phyloP scores from a whole-genome alignment of 345 rosid species.

The Salix udensis region DNA sequence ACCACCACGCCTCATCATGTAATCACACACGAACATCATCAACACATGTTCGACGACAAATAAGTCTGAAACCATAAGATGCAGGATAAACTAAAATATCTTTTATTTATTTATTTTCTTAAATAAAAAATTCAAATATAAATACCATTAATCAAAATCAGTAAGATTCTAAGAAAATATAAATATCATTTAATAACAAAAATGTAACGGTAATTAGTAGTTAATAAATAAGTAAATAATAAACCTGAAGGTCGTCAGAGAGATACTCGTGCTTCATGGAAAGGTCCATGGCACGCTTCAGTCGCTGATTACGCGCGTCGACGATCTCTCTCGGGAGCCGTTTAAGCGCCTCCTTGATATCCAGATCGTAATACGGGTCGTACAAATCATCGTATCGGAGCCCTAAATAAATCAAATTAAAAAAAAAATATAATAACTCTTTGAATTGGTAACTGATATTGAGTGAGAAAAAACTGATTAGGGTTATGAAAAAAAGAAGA shows the following conservation, averaged over 20 bases:
- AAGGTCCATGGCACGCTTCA: constrained; percentile 97
- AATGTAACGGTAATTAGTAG: not conserved
- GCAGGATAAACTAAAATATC: not conserved
- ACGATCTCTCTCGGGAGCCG: constrained; percentile 86
- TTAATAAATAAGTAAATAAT: not conserved
- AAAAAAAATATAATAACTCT: not conserved
- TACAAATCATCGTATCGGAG: constrained; percentile 86
- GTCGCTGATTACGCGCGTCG: constrained; percentile 93
- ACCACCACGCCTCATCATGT: not conserved
- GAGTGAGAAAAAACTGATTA: not conserved
- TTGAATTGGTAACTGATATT: not conserved
- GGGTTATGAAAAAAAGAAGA: constrained; percentile 19
- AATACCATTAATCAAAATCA: not conserved
- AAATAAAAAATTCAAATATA: too few species aligned
- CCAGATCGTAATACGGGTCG: constrained; percentile 78
- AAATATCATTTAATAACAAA: not conserved
- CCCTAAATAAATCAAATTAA: constrained; percentile 37
- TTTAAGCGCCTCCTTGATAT: constrained; percentile 79
- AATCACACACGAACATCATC: not conserved
- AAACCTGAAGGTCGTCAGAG: constrained; percentile 71
- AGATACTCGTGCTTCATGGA: constrained; percentile 98
- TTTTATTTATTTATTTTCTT: too few species aligned
- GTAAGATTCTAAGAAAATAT: not conserved
- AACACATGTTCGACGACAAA: not conserved
- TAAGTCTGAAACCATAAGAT: not conserved